These are phyloP conservation scores for Coemansia furcata DNA, from an alignment of 192 early-diverging fungal genomes.

Conservation along the genomic window DNA sequence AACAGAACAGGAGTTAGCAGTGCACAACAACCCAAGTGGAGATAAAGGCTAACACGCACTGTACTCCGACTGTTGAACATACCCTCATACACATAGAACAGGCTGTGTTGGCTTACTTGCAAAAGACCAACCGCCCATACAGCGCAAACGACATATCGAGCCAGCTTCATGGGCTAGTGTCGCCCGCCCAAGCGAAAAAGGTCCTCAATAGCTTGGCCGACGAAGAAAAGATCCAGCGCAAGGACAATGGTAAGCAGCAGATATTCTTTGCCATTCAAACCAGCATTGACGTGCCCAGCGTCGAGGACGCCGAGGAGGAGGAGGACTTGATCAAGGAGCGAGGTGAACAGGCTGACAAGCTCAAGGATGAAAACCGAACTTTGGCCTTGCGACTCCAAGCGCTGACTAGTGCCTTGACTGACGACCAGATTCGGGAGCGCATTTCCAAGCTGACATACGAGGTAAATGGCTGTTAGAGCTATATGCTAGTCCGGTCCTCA, in stretches of 20 bases:
- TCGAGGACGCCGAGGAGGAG: conserved; percentile 48
- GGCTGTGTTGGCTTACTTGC: conserved; percentile 32
- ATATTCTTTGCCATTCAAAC: conserved; percentile 40
- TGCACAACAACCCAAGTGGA: neutral
- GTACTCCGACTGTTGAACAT: neutral
- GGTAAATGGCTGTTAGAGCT: conserved; percentile 4
- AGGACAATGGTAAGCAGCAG: conserved; percentile 46
- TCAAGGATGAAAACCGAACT: conserved; percentile 32
- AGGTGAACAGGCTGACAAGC: conserved; percentile 18
- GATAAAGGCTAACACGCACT: neutral
- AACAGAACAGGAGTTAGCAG: neutral
- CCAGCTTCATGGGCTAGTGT: conserved; percentile 49
- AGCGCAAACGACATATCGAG: conserved; percentile 53
- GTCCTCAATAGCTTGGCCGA: conserved; percentile 46
- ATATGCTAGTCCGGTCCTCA: neutral
- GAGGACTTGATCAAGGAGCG: conserved; percentile 33
- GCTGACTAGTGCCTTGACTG: conserved; percentile 34
- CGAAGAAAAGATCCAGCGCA: conserved; percentile 31
- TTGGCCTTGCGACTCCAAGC: conserved; percentile 18
- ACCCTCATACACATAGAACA: conserved; percentile 16
- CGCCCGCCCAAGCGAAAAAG: conserved; percentile 40
- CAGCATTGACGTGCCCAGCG: conserved; percentile 30
- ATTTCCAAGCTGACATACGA: conserved; percentile 28
- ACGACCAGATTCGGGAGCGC: conserved; percentile 47
- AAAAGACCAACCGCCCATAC: conserved; percentile 44